phyloP scores from a whole-genome alignment of 2,329 filamentous ascomycete species.

The Aspergillus sergii region DNA sequence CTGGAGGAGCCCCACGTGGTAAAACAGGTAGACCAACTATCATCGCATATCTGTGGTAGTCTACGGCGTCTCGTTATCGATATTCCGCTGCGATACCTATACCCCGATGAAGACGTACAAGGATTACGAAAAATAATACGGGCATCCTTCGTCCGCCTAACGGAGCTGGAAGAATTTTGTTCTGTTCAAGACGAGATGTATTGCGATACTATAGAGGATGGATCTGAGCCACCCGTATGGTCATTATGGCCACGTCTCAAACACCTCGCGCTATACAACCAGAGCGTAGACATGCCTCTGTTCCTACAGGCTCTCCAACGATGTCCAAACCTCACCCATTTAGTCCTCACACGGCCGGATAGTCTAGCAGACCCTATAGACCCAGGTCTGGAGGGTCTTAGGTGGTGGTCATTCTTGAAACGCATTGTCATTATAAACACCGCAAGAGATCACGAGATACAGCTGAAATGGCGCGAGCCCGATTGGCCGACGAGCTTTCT shows the following conservation, averaged over 20 bases:
- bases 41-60: background rate
- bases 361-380: slow-evolving; percentile 1
- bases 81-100: slow-evolving; percentile 14
- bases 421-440: background rate
- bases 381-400: background rate
- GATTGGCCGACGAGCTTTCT: background rate
- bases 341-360: slow-evolving; percentile 17
- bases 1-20: slow-evolving; percentile 7
- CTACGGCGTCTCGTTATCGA: background rate
- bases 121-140: slow-evolving; percentile 12
- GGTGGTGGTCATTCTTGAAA: background rate
- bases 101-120: slow-evolving; percentile 12
- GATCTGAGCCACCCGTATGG: slow-evolving; percentile 14
- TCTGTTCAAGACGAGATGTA: slow-evolving; percentile 17
- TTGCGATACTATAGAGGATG: slow-evolving; percentile 2
- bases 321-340: slow-evolving; percentile 15
- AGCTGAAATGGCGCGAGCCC: background rate
- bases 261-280: slow-evolving; percentile 17
- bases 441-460: background rate
- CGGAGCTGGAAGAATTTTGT: slow-evolving; percentile 16
- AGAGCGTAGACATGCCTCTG: slow-evolving; percentile 7
- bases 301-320: slow-evolving; percentile 11
- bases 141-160: slow-evolving; percentile 15
- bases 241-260: slow-evolving; percentile 17
- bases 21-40: background rate